Base-by-base conservation (phyloP, 805 yeast species). In the Jamesozyma rosinii region DNA sequence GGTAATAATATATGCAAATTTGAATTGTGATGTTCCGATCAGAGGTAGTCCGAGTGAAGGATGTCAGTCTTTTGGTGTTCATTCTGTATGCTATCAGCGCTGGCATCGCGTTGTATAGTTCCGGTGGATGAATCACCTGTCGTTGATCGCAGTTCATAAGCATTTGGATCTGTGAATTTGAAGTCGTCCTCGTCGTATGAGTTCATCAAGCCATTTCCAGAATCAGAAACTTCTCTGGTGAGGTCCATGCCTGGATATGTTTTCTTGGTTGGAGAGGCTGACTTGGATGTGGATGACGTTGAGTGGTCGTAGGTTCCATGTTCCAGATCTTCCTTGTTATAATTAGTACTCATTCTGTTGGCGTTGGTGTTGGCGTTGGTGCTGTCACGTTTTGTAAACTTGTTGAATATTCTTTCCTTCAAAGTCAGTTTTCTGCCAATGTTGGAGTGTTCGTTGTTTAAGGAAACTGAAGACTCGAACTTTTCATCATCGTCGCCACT, bases 371-470 rank as follows among this genome's bases (percentile, higher is more conserved):
- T 39, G 19, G 34, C 37, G 10, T 45, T 48, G 18, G 38, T 38
- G 27, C 43, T 43, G 18, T 50, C 42, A 33, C 45, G 49, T 24
- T 48, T 39, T 8, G 57, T 52, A 15, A 59, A 49, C 37, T 54
- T 57, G 21, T 57, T 47, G 36, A 55, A 44, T 15, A 59, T 32
- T 40, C 46, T 55, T 26, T 55, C 57, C 3, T 54, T 45, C 11
- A 59, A 47, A 6, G 59, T 51, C 19, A 57, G 57, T 43, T 42
- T 48, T 48, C 41, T 54, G 13, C 22, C 41, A 11, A 47, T 9
- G 13, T 35, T 32, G 6, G 35, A 20, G 1, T 19, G 13, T 1
- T 38, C 30, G n/a, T 26, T 21, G 86, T 83, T 46, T 21, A 47
- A 47, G 10, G 49, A 47, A 8, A 42, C 41, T 17, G 51, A 45